phyloP scores from a whole-genome alignment of 805 yeast species.

The Monosporozyma siamensis region DNA sequence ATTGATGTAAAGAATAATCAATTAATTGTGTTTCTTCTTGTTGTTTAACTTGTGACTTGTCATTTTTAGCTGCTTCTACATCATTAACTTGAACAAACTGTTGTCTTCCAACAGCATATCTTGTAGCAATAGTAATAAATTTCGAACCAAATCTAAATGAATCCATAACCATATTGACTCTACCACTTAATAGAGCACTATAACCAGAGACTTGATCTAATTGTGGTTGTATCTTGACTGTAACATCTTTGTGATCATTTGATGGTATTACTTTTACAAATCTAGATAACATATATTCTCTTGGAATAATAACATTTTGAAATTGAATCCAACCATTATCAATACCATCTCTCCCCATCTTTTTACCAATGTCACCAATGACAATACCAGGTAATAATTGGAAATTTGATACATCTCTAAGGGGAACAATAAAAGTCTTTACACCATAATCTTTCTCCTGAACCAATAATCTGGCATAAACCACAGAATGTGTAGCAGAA shows the following conservation, averaged over 20 bases:
- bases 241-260: conserved; percentile 51
- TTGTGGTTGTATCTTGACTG: conserved; percentile 44
- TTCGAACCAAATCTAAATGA: conserved; percentile 74
- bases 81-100: conserved; percentile 45
- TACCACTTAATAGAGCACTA: conserved; percentile 78
- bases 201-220: conserved; percentile 76
- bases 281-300: conserved; percentile 72
- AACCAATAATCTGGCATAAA: conserved; percentile 75
- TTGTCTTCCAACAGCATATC: conserved; percentile 84
- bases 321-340: conserved; percentile 97
- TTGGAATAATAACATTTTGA: conserved; percentile 72
- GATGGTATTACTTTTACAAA: conserved; percentile 63
- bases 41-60: not conserved
- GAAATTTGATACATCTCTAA: conserved; percentile 61
- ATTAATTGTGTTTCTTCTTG: conserved; percentile 51
- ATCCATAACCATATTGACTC: conserved; percentile 84
- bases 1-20: conserved; percentile 84
- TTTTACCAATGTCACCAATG: conserved; percentile 87
- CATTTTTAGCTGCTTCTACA: conserved; percentile 27
- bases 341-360: conserved; percentile 93
- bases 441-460: conserved; percentile 85
- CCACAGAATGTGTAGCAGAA: conserved; percentile 80
- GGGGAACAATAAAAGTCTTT: conserved; percentile 83
- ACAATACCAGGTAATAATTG: conserved; percentile 69
- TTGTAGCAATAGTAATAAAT: conserved; percentile 70